Evolutionary conservation across 1,139 yeast species (phyloP).

Genomic region (Kluyveromyces marxianus): DNA sequence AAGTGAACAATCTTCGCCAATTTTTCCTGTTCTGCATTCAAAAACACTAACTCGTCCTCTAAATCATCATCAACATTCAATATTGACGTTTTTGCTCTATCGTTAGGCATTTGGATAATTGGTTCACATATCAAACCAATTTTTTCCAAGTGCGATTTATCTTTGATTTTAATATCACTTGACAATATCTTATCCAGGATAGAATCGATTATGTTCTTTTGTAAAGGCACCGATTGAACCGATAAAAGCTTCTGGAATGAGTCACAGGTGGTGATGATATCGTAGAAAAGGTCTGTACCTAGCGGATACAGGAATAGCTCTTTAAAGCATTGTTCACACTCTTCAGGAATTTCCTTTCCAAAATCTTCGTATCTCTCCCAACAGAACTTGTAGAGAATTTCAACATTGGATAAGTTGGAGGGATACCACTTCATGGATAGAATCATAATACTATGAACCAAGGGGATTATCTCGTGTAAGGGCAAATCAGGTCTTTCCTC

Average conservation of each 20-base stretch:
- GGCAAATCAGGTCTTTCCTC: conserved; percentile 57
- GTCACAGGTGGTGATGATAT: conserved; percentile 19
- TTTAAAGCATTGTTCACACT: conserved; percentile 15
- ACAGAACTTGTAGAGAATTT: conserved; percentile 54
- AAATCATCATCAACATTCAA: conserved; percentile 15
- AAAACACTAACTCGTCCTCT: conserved; percentile 22
- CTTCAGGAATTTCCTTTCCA: conserved; percentile 18
- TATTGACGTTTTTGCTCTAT: not conserved
- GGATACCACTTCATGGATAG: conserved; percentile 66
- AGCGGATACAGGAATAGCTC: conserved; percentile 16
- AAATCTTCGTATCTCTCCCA: conserved; percentile 38
- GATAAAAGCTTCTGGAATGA: conserved; percentile 18
- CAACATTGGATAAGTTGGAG: conserved; percentile 50
- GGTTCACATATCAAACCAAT: conserved; percentile 21
- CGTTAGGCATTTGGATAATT: conserved; percentile 10
- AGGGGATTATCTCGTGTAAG: conserved; percentile 53
- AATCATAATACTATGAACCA: conserved; percentile 58
- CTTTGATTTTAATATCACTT: conserved; percentile 10
- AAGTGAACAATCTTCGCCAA: conserved; percentile 66
- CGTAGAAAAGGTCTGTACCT: conserved; percentile 9
- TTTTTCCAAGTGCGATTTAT: conserved; percentile 21
- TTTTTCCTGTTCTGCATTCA: conserved; percentile 49
- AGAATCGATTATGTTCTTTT: conserved; percentile 13
- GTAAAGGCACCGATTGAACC: conserved; percentile 15
- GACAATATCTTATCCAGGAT: conserved; percentile 14